Base-by-base conservation (phyloP, 495 filamentous ascomycete species). In the Aspergillus bertholletiae region DNA sequence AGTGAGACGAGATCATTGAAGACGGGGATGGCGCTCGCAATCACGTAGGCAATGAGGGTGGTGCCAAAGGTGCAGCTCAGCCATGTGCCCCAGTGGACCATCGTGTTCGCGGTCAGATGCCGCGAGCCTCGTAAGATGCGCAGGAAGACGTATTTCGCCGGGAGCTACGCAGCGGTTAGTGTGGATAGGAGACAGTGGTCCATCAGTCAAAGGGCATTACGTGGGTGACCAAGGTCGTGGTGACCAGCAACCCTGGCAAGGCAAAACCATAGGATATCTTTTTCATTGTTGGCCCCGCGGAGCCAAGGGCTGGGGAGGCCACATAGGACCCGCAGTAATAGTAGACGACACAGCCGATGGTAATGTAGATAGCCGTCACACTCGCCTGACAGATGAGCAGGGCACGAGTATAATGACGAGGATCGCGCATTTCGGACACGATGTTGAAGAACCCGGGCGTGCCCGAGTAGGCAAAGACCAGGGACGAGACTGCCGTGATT, bases 221-320 rank as follows among this genome's bases (percentile, higher is more conserved):
- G 53, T 72, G 71, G 22, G 64, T 30, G 21, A 68, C 52, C 2
- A 70, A 47, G 23, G 63, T 66, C 1, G 63, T 67, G 2, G 69
- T 63, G n/a, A 70, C 68, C 11, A 70, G 49, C 24, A 73, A 41
- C 6, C 67, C 85, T 9, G 89, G 89, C 8, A 88, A 61, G 9
- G 87, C 89, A 56, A 92, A 70, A 5, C 88, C 88, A 58, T 87
- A 94, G 9, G 84, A 82, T 34, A 92, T 63, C 62, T 88, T 89
- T 57, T 85, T 81, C 7, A 94, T 62, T 0, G 76, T 46, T 0
- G 65, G 59, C 8, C 82, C 78, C n/a, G 84, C 84, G 0, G 86
- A 86, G 6, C 86, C 79, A 2, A 92, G 79, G 6, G 88, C 87
- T 1, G 89, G 89, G 0, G 85, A 85, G 12, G 73, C 65, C 44